Conservation (phyloP, 805 yeast genomes). For the Kluyveromyces lactis region DNA sequence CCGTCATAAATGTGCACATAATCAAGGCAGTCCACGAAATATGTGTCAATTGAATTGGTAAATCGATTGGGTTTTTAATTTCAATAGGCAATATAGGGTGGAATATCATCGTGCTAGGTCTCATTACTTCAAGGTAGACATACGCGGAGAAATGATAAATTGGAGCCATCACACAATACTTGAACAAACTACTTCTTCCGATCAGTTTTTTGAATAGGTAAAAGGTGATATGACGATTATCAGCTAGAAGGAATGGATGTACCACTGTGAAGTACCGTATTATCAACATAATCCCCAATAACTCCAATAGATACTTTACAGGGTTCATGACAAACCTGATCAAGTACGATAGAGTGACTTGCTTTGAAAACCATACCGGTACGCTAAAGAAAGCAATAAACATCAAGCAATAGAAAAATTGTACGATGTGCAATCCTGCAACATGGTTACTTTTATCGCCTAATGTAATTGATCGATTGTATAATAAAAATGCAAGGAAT, state of each 20-base stretch:
- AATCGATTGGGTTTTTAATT: conserved; percentile 26
- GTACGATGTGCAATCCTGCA: conserved; percentile 65
- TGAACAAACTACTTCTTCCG: conserved; percentile 35
- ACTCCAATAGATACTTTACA: conserved; percentile 24
- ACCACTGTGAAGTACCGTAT: conserved; percentile 58
- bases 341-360: conserved; percentile 34
- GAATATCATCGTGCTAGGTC: conserved; percentile 30
- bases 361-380: conserved; percentile 61
- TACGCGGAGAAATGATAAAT: conserved; percentile 55
- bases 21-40: conserved; percentile 44
- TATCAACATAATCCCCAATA: conserved; percentile 34
- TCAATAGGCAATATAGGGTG: conserved; percentile 31
- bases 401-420: conserved; percentile 66
- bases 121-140: conserved; percentile 30
- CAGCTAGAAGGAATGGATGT: conserved; percentile 89
- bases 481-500: conserved; percentile 49
- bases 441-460: conserved; percentile 89
- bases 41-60: conserved; percentile 36
- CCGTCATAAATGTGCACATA: conserved; percentile 46
- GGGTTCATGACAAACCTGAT: conserved; percentile 23
- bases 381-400: conserved; percentile 58
- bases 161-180: conserved; percentile 48
- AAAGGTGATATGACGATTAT: conserved; percentile 89
- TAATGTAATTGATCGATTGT: conserved; percentile 78
- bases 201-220: conserved; percentile 70